phyloP scores from a whole-genome alignment of 208 protist species.

The Tritrichomonas foetus region DNA sequence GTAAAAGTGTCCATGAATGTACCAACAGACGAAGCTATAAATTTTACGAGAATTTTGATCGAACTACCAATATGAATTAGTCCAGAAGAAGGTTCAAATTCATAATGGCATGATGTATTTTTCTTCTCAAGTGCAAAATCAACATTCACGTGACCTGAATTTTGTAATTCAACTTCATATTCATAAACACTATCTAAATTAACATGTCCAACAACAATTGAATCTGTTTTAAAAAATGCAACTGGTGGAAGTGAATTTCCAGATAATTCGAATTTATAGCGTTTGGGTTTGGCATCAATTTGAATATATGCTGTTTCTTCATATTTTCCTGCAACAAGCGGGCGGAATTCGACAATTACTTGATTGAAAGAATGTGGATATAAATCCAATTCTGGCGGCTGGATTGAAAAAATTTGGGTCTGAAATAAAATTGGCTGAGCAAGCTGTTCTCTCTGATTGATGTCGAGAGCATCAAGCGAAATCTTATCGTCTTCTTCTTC shows the following conservation, averaged over 20 bases:
- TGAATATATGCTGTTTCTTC: neutral
- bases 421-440: neutral
- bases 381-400: neutral
- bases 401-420: neutral
- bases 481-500: neutral
- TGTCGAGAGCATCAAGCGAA: neutral
- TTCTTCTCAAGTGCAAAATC: neutral
- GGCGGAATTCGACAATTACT: neutral
- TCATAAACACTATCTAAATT: neutral
- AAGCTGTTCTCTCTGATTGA: neutral
- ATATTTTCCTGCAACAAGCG: neutral
- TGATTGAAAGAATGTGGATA: neutral
- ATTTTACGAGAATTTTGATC: neutral
- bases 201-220: slow-evolving; percentile 12
- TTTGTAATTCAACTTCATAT: neutral
- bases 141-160: neutral
- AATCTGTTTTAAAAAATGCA: neutral
- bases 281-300: neutral
- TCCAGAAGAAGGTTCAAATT: neutral
- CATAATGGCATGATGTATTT: neutral
- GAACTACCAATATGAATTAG: neutral
- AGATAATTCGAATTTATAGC: neutral
- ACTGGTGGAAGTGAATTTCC: neutral
- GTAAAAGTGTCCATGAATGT: neutral
- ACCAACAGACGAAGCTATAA: neutral